phyloP scores from a whole-genome alignment of 805 yeast species.

The Zygosaccharomyces lentus region DNA sequence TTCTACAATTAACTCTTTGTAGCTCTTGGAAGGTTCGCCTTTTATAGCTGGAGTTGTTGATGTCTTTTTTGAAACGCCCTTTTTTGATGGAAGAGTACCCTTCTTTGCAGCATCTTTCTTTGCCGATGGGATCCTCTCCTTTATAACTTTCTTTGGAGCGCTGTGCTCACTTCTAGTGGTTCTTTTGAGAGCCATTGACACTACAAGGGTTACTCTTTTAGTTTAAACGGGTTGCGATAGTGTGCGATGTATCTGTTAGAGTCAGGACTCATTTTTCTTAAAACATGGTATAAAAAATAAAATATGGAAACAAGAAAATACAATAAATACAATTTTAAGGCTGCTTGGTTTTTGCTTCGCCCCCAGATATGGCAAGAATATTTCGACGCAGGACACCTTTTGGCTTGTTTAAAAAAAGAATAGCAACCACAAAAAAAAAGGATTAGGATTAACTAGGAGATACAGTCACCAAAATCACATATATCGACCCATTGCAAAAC shows the following conservation, averaged over 20 bases:
- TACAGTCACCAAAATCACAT: not conserved
- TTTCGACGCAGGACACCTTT: not conserved
- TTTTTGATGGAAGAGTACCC: constrained; percentile 4
- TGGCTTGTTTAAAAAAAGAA: too few species aligned
- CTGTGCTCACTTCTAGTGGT: constrained; percentile 1
- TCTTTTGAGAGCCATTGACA: constrained; percentile 2
- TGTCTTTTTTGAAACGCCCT: constrained; percentile 3
- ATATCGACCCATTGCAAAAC: too few species aligned
- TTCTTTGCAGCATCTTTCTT: constrained; percentile 4
- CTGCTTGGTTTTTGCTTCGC: too few species aligned
- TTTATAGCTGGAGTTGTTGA: constrained; percentile 3
- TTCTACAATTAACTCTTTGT: constrained; percentile 39
- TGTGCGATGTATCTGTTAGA: not conserved
- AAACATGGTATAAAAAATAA: not conserved
- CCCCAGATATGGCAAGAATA: not conserved
- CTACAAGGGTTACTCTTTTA: not conserved
- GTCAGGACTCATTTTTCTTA: not conserved
- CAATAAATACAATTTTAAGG: too few species aligned
- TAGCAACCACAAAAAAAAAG: not conserved
- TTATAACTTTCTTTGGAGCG: constrained; percentile 9
- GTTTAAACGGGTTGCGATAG: not conserved
- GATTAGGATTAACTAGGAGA: not conserved
- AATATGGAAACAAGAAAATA: not conserved
- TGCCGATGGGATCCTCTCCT: constrained; percentile 8
- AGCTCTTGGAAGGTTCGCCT: constrained; percentile 17